phyloP scores from a whole-genome alignment of 768 basidiomycete species.

The Leccinum ochraceum region DNA sequence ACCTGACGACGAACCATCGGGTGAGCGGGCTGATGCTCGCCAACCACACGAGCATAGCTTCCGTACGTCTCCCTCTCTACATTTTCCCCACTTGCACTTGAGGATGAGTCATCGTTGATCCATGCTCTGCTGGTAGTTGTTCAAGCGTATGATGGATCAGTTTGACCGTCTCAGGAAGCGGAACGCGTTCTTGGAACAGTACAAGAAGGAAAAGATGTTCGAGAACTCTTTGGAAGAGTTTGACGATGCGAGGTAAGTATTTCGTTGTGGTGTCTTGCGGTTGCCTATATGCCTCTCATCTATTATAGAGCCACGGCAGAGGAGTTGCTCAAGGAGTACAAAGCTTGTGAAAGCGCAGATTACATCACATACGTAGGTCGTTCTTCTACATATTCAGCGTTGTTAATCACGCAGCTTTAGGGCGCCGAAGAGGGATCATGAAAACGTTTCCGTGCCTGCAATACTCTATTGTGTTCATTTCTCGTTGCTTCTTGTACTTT shows the following conservation, averaged over 20 bases:
- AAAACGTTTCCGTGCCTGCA: slow-evolving; percentile 3
- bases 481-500: slow-evolving; percentile 9
- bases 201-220: slow-evolving; percentile 97
- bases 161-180: slow-evolving; percentile 85
- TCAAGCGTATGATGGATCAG: slow-evolving; percentile 95
- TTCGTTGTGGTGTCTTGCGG: neutral
- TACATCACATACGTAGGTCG: slow-evolving; percentile 83
- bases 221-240: slow-evolving; percentile 93
- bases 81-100: neutral
- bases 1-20: slow-evolving; percentile 84
- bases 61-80: slow-evolving; percentile 49
- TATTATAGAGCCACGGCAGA: slow-evolving; percentile 73
- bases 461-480: slow-evolving; percentile 2
- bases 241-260: slow-evolving; percentile 86
- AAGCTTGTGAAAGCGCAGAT: slow-evolving; percentile 92
- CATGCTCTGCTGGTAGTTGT: slow-evolving; percentile 54
- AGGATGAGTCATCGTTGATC: neutral
- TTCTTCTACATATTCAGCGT: neutral
- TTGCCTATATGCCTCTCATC: neutral
- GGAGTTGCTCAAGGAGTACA: slow-evolving; percentile 90
- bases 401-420: slow-evolving; percentile 18
- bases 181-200: slow-evolving; percentile 96
- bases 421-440: slow-evolving; percentile 37
- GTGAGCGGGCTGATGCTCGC: slow-evolving; percentile 99
- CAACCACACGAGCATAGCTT: slow-evolving; percentile 98